Base-by-base conservation (phyloP, 345 rosid genomes). In the Salix suchowensis region DNA sequence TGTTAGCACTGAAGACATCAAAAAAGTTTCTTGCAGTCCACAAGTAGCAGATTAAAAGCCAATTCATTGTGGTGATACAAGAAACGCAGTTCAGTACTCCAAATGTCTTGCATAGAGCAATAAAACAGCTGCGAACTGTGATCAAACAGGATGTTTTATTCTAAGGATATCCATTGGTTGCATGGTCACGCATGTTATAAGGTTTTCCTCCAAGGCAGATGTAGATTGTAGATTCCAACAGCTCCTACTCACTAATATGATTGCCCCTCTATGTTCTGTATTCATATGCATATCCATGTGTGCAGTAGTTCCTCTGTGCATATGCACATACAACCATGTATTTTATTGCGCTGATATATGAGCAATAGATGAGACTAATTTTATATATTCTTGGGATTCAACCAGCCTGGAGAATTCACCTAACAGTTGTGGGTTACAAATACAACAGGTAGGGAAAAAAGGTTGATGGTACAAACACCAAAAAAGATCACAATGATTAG, bases 61-160 rank as follows among this genome's bases (percentile, higher is more conserved):
- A 30, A 12, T n/a, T 28, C 34, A n/a, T 55, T 13, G 37, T 36
- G 30, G 42, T 39, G 55, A 39, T 24, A 60, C 52, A 73, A 64
- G 34, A 40, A 37, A 24, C 19, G 13, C 18, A 7, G 28, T 60
- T 24, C 11, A 39, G 15, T 37, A 6, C 36, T 60, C 42, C 14
- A 37, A 39, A 61, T 10, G 16, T 18, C 44, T 16, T 11, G 40
- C 40, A 54, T 23, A 46, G 16, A 4, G 28, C 9, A 8, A 55
- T 71, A 18, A 34, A 34, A 42, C 55, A 50, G 58, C 46, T 2
- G 61, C 19, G 3, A 71, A 52, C 6, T 18, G 6, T 71, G 36
- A 46, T 54, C 42, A 70, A 70, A 70, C 62, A 55, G 18, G 62
- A 58, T 24, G 4, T 54, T 69, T 69, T 60, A 69, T 54, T 69